Conservation (phyloP, 352 stramenopile genomes). For the Plasmopara viticola region DNA sequence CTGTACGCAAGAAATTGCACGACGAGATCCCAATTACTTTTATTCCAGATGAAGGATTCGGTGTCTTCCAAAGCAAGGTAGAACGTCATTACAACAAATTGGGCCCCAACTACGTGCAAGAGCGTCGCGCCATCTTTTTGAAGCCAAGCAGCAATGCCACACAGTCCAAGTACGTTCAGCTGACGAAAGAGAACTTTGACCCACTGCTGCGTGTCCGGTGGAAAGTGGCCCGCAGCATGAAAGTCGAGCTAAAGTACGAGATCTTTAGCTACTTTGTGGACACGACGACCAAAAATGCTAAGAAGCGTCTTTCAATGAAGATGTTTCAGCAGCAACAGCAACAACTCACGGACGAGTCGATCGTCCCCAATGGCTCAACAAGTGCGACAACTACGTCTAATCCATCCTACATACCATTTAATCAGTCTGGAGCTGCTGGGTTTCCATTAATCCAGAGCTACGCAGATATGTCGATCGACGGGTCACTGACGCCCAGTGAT, state of each 20-base stretch:
- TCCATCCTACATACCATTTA: slow-evolving; percentile 26
- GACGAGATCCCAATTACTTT: slow-evolving; percentile 66
- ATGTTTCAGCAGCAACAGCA: slow-evolving; percentile 44
- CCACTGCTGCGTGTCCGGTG: slow-evolving; percentile 57
- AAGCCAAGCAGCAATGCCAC: slow-evolving; percentile 70
- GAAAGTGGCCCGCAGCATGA: slow-evolving; percentile 76
- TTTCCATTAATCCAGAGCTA: slow-evolving; percentile 47
- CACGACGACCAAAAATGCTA: slow-evolving; percentile 52
- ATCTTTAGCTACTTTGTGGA: slow-evolving; percentile 79
- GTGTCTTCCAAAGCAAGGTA: slow-evolving; percentile 71
- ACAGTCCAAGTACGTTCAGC: slow-evolving; percentile 71
- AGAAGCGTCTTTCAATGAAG: slow-evolving; percentile 58
- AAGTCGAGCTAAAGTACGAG: slow-evolving; percentile 76
- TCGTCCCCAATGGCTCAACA: slow-evolving; percentile 15
- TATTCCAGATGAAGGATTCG: slow-evolving; percentile 65
- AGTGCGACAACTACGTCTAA: slow-evolving; percentile 15
- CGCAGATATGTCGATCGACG: slow-evolving; percentile 31
- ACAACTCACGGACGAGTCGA: slow-evolving; percentile 17
- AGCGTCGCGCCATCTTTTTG: slow-evolving; percentile 64
- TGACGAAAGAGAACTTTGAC: slow-evolving; percentile 73
- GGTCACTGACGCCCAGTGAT: slow-evolving; percentile 19
- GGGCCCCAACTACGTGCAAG: slow-evolving; percentile 50
- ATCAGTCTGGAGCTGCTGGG: slow-evolving; percentile 11
- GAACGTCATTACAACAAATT: slow-evolving; percentile 67
- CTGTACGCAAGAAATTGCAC: slow-evolving; percentile 74